Evolutionary conservation across 768 basidiomycete genomes (phyloP).

Genomic region (Clavulina sp.): DNA sequence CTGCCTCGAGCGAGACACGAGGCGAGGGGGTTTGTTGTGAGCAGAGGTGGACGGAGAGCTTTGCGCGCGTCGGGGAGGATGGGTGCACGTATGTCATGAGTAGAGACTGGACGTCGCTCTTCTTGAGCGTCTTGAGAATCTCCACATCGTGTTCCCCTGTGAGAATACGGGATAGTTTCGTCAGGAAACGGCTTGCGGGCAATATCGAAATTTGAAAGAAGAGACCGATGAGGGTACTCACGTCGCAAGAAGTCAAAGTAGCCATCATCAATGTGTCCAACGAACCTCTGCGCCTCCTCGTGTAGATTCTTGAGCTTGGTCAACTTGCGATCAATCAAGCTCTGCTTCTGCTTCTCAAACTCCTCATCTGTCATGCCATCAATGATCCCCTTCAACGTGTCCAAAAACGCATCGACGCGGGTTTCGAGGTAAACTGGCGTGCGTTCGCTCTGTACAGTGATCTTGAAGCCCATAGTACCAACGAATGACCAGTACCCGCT

Average conservation of each 20-base stretch:
- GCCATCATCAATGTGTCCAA: constrained; percentile 54
- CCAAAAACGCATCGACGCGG: constrained; percentile 78
- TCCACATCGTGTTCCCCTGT: constrained; percentile 60
- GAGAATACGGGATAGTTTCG: not conserved
- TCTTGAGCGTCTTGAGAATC: constrained; percentile 43
- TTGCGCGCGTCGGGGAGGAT: constrained; percentile 48
- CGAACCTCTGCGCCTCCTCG: constrained; percentile 60
- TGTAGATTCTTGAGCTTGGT: constrained; percentile 79
- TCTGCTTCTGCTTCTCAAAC: constrained; percentile 60
- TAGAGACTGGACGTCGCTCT: constrained; percentile 53
- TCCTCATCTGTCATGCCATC: constrained; percentile 51
- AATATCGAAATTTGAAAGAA: not conserved
- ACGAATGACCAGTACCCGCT: constrained; percentile 16
- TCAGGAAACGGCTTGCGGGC: not conserved
- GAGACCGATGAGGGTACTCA: constrained; percentile 17
- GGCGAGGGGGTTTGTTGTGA: constrained; percentile 43
- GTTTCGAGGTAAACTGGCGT: constrained; percentile 62
- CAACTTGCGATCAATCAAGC: constrained; percentile 62
- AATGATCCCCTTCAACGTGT: constrained; percentile 48
- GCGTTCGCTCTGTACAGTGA: constrained; percentile 81
- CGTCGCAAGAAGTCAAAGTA: constrained; percentile 77
- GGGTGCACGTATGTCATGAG: constrained; percentile 58
- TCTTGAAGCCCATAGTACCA: constrained; percentile 55
- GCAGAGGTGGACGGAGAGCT: constrained; percentile 66
- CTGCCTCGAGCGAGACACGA: constrained; percentile 46